Conservation (phyloP, 2,329 filamentous ascomycete species). For the Canariomyces notabilis region DNA sequence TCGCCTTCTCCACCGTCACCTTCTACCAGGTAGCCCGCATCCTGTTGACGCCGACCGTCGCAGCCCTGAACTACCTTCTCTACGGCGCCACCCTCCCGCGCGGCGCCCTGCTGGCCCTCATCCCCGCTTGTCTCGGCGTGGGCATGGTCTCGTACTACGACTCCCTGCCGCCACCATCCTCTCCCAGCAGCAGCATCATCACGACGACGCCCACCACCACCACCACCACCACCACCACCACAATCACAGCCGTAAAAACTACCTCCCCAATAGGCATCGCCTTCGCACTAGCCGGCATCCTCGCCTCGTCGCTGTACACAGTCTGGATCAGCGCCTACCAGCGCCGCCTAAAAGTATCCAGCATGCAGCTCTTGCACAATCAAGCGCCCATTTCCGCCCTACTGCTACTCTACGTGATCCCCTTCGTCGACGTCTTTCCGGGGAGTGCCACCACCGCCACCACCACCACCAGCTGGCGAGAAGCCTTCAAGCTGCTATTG, state of each 20-base stretch:
- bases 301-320: constrained; percentile 63
- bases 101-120: constrained; percentile 48
- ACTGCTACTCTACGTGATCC: constrained; percentile 60
- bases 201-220: constrained; percentile 33
- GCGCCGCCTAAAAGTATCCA: constrained; percentile 59
- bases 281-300: constrained; percentile 59
- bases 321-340: constrained; percentile 65
- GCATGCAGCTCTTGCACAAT: constrained; percentile 65
- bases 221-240: constrained; percentile 28
- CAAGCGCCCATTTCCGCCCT: constrained; percentile 60
- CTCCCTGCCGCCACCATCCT: constrained; percentile 40
- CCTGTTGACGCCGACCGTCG: constrained; percentile 60
- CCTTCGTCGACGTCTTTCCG: constrained; percentile 60
- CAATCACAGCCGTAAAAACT: constrained; percentile 37
- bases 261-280: constrained; percentile 56
- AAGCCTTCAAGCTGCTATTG: too few species aligned
- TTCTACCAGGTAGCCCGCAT: constrained; percentile 68
- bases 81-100: constrained; percentile 53
- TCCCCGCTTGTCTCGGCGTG: constrained; percentile 60
- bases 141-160: constrained; percentile 65
- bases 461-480: neutral
- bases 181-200: constrained; percentile 35
- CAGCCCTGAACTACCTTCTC: constrained; percentile 59
- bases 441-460: neutral
- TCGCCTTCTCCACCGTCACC: constrained; percentile 62